A percentile compares a stretch with the other conserved stretches of the same genome.
Conservation (phyloP, 192 early-diverging fungal species). For the Backusella westeae region DNA sequence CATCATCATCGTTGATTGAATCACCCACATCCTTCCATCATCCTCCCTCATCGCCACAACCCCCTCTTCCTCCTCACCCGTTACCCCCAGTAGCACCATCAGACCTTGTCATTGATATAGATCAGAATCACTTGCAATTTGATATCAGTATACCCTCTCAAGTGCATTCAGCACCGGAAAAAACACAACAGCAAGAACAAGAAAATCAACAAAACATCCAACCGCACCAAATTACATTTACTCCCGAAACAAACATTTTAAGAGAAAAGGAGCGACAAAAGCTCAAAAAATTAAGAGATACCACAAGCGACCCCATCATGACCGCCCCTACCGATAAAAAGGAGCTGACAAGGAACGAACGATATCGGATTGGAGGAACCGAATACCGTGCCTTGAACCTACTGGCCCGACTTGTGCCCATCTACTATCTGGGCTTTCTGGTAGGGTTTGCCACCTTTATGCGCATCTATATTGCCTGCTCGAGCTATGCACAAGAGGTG, state of each 20-base stretch:
- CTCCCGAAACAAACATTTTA: constrained; percentile 3
- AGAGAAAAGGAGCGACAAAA: background rate
- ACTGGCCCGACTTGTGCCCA: constrained; percentile 15
- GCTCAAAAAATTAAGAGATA: background rate
- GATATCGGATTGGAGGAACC: constrained; percentile 28
- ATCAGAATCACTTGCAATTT: background rate
- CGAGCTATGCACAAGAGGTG: constrained; percentile 23
- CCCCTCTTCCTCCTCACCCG: background rate
- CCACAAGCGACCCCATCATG: background rate
- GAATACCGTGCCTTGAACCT: constrained; percentile 32
- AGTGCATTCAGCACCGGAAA: background rate
- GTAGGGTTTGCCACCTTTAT: constrained; percentile 9
- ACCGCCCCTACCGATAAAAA: constrained; percentile 6
- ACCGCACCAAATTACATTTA: constrained; percentile 2
- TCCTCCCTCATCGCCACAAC: background rate
- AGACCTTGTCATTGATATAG: background rate
- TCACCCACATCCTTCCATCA: background rate
- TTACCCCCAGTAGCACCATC: background rate
- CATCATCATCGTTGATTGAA: background rate
- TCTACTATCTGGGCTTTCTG: constrained; percentile 25
- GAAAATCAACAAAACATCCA: background rate
- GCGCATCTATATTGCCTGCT: constrained; percentile 27
- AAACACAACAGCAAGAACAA: background rate
- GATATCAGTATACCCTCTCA: background rate
- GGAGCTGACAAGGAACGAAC: constrained; percentile 25